These are phyloP conservation scores for Globisporangium polare DNA, from an alignment of 352 stramenopile species.

Conservation along the genomic window DNA sequence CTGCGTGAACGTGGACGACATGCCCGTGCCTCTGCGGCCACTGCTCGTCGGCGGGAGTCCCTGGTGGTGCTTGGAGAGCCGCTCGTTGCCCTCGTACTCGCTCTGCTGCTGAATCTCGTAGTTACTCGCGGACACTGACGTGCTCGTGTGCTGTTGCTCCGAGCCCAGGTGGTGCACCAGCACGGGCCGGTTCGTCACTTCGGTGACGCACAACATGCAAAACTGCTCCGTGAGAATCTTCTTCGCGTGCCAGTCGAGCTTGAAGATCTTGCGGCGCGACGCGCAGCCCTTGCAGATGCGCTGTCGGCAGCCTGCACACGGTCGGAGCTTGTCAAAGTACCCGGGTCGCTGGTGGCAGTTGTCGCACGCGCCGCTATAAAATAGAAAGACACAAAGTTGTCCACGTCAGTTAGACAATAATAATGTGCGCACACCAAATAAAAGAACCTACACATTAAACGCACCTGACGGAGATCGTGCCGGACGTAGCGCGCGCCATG, in stretches of 20 bases:
- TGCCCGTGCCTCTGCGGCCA: not conserved
- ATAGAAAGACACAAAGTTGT: no score
- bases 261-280: slow-evolving; percentile 15
- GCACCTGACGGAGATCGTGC: slow-evolving; percentile 4
- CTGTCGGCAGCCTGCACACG: slow-evolving; percentile 36
- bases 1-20: slow-evolving; percentile 16
- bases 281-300: slow-evolving; percentile 37
- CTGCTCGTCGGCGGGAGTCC: not conserved
- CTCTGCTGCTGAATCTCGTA: slow-evolving; percentile 9
- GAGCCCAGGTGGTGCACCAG: not conserved
- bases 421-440: no score
- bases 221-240: slow-evolving; percentile 13
- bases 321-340: slow-evolving; percentile 26
- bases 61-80: slow-evolving; percentile 4
- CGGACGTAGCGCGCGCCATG: slow-evolving; percentile 11
- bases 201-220: slow-evolving; percentile 15
- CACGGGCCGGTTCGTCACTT: slow-evolving; percentile 10
- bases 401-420: no score
- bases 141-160: not conserved
- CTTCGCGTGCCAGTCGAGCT: slow-evolving; percentile 15
- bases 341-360: slow-evolving; percentile 18
- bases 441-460: no score
- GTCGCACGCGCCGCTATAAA: slow-evolving; percentile 23
- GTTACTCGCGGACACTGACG: slow-evolving; percentile 6
- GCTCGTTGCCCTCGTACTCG: slow-evolving; percentile 17